These are phyloP conservation scores for Zygosaccharomyces rouxii DNA, from an alignment of 805 yeast genomes.

Conservation along the genomic window DNA sequence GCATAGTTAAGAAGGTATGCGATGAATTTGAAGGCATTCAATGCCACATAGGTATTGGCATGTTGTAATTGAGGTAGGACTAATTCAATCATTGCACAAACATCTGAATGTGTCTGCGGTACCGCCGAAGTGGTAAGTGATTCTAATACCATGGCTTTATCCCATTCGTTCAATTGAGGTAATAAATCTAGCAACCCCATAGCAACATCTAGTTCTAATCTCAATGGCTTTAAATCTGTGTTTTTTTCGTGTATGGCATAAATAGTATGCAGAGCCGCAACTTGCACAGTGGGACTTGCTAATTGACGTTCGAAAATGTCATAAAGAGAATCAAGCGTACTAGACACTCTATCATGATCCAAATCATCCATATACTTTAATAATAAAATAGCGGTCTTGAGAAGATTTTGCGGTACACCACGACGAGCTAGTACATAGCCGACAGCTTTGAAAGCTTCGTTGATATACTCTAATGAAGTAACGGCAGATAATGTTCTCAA, in stretches of 20 bases:
- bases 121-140: slow-evolving; percentile 58
- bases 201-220: slow-evolving; percentile 40
- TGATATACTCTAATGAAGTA: slow-evolving; percentile 48
- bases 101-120: slow-evolving; percentile 66
- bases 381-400: slow-evolving; percentile 66
- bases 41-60: slow-evolving; percentile 73
- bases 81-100: slow-evolving; percentile 58
- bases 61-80: slow-evolving; percentile 71
- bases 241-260: slow-evolving; percentile 55
- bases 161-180: slow-evolving; percentile 56
- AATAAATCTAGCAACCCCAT: slow-evolving; percentile 36
- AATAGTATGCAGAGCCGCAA: slow-evolving; percentile 68
- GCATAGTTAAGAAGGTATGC: slow-evolving; percentile 72
- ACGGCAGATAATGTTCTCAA: slow-evolving; percentile 61
- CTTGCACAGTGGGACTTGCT: slow-evolving; percentile 54
- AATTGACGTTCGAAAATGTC: slow-evolving; percentile 41
- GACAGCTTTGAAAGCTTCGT: slow-evolving; percentile 41
- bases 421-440: slow-evolving; percentile 40
- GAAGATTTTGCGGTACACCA: slow-evolving; percentile 48
- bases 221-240: slow-evolving; percentile 26
- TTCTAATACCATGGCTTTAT: slow-evolving; percentile 61
- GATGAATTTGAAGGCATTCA: slow-evolving; percentile 69
- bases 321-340: slow-evolving; percentile 37
- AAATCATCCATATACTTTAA: slow-evolving; percentile 63
- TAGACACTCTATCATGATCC: slow-evolving; percentile 46